Conservation (phyloP, 1,284 basidiomycete genomes). For the Malassezia japonica region DNA sequence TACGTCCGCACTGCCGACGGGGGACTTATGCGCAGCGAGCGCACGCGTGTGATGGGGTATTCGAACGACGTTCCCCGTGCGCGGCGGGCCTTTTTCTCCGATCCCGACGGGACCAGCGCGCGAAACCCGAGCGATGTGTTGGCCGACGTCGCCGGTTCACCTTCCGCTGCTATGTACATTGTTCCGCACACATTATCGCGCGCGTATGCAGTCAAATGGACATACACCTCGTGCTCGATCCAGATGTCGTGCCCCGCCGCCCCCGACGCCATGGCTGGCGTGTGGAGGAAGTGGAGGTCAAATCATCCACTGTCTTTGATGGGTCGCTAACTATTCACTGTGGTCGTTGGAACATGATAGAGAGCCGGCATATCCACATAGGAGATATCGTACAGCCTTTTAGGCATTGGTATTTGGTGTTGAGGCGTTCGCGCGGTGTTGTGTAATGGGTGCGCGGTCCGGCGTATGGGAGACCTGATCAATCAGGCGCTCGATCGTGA, state of each 20-base stretch:
- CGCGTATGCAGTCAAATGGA: slow-evolving; percentile 77
- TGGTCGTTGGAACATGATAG: too few relatives aligned
- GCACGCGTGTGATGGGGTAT: slow-evolving; percentile 12
- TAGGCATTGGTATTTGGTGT: not conserved
- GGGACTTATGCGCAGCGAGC: slow-evolving; percentile 25
- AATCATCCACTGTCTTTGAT: too few relatives aligned
- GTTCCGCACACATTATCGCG: slow-evolving; percentile 67
- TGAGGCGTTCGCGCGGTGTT: not conserved
- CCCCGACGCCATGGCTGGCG: not conserved
- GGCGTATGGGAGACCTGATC: slow-evolving; percentile 11
- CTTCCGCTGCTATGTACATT: not conserved
- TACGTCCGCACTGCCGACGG: not conserved
- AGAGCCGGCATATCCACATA: too few relatives aligned
- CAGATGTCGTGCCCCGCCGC: not conserved
- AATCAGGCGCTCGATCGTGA: slow-evolving; percentile 30
- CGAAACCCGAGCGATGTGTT: not conserved
- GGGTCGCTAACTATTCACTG: too few relatives aligned
- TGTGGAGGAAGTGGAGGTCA: too few relatives aligned
- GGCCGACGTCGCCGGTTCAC: not conserved
- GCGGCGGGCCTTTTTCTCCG: too few relatives aligned
- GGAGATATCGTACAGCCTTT: not conserved
- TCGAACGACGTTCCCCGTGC: slow-evolving; percentile 39
- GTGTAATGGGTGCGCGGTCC: not conserved
- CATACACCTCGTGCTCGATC: slow-evolving; percentile 20
- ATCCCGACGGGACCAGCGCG: not conserved